These are phyloP conservation scores for Colletotrichum limetticola DNA, from an alignment of 2,329 filamentous ascomycete genomes.

Conservation along the genomic window DNA sequence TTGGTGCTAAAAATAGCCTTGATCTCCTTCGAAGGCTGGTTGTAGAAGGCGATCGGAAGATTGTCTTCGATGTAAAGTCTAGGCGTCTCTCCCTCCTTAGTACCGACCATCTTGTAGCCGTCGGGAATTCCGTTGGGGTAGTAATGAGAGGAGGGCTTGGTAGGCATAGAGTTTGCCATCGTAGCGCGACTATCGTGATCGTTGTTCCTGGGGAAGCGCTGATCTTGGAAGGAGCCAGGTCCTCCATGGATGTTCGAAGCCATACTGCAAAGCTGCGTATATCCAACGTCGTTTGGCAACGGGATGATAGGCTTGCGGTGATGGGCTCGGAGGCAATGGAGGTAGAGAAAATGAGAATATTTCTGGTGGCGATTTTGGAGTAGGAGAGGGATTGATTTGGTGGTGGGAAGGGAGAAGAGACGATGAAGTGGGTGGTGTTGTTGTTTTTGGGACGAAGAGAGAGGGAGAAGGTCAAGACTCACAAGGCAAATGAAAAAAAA, in stretches of 20 bases:
- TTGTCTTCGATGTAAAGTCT: conserved; percentile 49
- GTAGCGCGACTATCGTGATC: not conserved
- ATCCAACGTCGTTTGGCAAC: conserved; percentile 2
- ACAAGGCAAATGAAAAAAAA: not conserved
- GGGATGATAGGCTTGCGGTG: not conserved
- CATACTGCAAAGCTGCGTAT: not conserved
- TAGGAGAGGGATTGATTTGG: not conserved
- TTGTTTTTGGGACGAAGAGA: not conserved
- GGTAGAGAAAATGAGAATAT: not conserved
- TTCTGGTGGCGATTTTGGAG: not conserved
- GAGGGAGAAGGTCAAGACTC: not conserved
- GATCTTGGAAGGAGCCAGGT: not conserved
- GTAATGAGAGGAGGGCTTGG: conserved; percentile 31
- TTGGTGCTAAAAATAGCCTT: conserved; percentile 53
- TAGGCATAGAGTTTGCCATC: not conserved
- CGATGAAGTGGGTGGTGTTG: not conserved
- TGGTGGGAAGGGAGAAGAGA: not conserved
- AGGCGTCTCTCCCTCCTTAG: conserved; percentile 37
- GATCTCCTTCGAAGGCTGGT: conserved; percentile 42
- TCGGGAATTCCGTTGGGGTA: conserved; percentile 50
- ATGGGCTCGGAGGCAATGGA: not conserved
- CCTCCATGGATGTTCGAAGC: not conserved
- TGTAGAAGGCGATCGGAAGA: conserved; percentile 51
- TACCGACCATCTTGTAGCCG: conserved; percentile 46
- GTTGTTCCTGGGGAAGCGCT: not conserved